Evolutionary conservation across 352 stramenopile species (phyloP), one percentile per base, ranked within the genome.

Genomic region (Globisporangium apiculatum): DNA sequence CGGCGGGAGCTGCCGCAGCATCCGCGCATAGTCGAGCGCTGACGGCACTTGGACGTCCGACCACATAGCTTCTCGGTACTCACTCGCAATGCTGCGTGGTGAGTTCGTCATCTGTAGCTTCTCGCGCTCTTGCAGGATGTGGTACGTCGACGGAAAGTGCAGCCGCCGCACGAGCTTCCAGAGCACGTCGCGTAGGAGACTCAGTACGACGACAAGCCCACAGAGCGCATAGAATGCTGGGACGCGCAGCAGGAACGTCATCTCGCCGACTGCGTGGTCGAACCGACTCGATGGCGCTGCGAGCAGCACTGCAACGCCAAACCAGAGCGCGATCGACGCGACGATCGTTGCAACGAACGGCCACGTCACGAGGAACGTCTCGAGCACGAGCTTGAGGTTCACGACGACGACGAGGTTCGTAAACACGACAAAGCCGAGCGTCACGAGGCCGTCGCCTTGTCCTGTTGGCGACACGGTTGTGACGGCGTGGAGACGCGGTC

Each of bases 61-160:
- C 71, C 71, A 80, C 38, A 59, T 61, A 4, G 64, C 50, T 45
- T 47, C 65, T 9, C 52, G 62, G 36, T 69, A 66, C 42, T 87
- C 72, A 11, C 60, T 66, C n/a, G 69, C 48, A 52, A 91, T 73
- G 51, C 75, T 71, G 36, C 72, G 71, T 14, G 79, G 79, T 5
- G 79, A 87, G 46, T 82, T 89, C 4, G 72, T 70, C 37, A 89
- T 63, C 9, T 64, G 69, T 52, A 91, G 68, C 53, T 77, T 71
- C 46, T 91, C 82, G 1, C 82, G 82, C 51, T 91, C 82, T 51
- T 91, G 82, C 3, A 91, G 51, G 53, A 91, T 91, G 51, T 91
- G 82, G 48, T 91, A 89, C 45, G 79, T 79, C 11, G 79, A 87
- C 5, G 82, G 82, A 10, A 77, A 77, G 31, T 63, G 69, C 50